phyloP scores from a whole-genome alignment of 495 filamentous ascomycete genomes.

The Neurospora sp. region DNA sequence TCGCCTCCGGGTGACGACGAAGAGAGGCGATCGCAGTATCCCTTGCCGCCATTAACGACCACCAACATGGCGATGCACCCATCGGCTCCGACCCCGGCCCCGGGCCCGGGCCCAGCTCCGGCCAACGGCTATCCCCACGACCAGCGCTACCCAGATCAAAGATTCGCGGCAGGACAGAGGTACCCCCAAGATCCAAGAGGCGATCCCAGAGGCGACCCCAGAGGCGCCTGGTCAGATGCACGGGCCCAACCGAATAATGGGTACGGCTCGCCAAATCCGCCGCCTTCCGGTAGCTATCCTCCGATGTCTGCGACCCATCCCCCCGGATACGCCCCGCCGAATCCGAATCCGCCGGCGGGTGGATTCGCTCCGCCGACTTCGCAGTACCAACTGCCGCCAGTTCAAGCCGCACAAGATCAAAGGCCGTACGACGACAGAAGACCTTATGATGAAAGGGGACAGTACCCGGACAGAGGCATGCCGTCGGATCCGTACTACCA shows the following conservation, averaged over 20 bases:
- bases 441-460: slow-evolving; percentile 7
- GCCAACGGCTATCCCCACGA: slow-evolving; percentile 14
- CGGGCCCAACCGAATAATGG: not conserved
- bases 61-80: not conserved
- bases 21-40: slow-evolving; percentile 10
- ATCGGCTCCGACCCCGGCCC: not conserved
- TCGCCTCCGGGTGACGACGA: slow-evolving; percentile 38
- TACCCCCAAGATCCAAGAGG: slow-evolving; percentile 5
- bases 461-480: slow-evolving; percentile 4
- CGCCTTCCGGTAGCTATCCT: slow-evolving; percentile 1
- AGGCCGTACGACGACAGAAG: slow-evolving; percentile 4
- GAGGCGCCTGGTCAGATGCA: not conserved
- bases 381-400: slow-evolving; percentile 9
- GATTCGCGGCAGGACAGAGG: slow-evolving; percentile 1
- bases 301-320: slow-evolving; percentile 11
- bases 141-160: slow-evolving; percentile 8
- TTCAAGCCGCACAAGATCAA: slow-evolving; percentile 7
- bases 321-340: slow-evolving; percentile 12
- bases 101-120: not conserved
- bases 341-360: not conserved
- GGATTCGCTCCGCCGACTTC: slow-evolving; percentile 5
- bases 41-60: not conserved
- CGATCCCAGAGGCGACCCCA: not conserved
- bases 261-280: not conserved
- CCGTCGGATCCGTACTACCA: slow-evolving; percentile 10